Conservation (phyloP, 2,329 filamentous ascomycete species). For the Exophiala alcalophila region DNA sequence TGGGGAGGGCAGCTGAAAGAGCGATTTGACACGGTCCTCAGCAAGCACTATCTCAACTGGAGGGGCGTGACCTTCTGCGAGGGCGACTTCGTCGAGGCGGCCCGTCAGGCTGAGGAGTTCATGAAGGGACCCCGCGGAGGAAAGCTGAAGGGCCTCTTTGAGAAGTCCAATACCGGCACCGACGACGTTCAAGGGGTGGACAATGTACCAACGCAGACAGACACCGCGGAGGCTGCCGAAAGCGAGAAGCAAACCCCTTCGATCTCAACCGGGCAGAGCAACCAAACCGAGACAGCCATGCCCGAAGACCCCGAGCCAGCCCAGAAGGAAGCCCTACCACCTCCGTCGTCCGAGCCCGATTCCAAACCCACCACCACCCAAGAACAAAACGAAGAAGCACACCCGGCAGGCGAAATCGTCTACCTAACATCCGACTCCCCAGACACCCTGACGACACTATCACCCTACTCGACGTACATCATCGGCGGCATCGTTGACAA, state of each 20-base stretch:
- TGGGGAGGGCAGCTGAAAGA: slow-evolving; percentile 75
- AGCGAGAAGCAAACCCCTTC: too few relatives aligned
- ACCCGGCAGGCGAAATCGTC: slow-evolving; percentile 70
- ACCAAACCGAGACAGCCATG: background rate
- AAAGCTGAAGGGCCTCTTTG: slow-evolving; percentile 58
- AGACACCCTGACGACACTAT: slow-evolving; percentile 75
- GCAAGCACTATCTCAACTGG: slow-evolving; percentile 72
- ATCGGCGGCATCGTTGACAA: slow-evolving; percentile 93
- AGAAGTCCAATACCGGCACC: slow-evolving; percentile 4
- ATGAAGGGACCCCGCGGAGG: slow-evolving; percentile 63
- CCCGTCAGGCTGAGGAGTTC: slow-evolving; percentile 60
- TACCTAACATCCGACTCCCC: slow-evolving; percentile 93
- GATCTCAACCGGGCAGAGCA: too few relatives aligned
- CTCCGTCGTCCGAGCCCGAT: background rate
- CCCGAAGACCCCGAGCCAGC: slow-evolving; percentile 4
- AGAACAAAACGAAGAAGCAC: too few relatives aligned
- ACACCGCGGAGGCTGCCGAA: background rate
- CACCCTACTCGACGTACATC: slow-evolving; percentile 86
- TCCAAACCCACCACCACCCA: background rate
- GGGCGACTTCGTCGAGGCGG: slow-evolving; percentile 69
- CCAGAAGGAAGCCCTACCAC: slow-evolving; percentile 3
- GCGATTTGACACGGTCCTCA: slow-evolving; percentile 74
- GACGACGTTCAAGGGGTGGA: background rate
- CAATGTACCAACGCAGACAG: background rate
- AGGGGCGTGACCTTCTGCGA: slow-evolving; percentile 71